Conservation (phyloP, 306 rosid species). For the Trifolium subterraneum region DNA sequence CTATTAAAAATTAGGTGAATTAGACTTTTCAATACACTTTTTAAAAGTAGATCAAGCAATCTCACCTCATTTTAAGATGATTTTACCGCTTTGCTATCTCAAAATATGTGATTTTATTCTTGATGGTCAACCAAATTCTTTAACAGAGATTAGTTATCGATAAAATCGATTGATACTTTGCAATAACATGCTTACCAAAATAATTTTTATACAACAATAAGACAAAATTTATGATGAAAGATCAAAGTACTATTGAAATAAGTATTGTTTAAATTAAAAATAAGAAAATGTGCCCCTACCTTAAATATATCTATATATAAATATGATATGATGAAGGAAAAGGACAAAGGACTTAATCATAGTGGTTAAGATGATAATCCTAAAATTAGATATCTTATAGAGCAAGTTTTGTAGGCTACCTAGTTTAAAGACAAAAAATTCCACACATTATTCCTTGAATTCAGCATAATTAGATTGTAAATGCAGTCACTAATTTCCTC, state of each 20-base stretch:
- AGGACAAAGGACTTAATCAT: conserved; percentile 45
- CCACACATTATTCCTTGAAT: conserved; percentile 47
- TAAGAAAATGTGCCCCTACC: conserved; percentile 40
- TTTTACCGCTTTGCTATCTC: background rate
- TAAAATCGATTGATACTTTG: background rate
- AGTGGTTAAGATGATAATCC: conserved; percentile 52
- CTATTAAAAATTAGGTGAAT: background rate
- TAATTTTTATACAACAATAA: background rate
- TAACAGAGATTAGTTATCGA: background rate
- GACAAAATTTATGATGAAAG: conserved; percentile 16
- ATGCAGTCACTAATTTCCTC: conserved; percentile 45
- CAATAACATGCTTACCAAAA: background rate
- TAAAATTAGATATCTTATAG: conserved; percentile 43
- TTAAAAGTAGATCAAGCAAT: too few relatives aligned
- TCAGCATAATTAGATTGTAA: conserved; percentile 46
- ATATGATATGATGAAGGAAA: conserved; percentile 17
- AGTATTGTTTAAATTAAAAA: conserved; percentile 31
- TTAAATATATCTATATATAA: conserved; percentile 7
- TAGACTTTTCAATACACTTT: background rate
- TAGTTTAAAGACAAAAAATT: conserved; percentile 36
- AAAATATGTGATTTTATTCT: background rate
- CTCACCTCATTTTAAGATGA: background rate
- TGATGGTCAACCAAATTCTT: background rate
- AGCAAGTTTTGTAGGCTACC: conserved; percentile 43
- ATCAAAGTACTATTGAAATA: conserved; percentile 6